Base-by-base conservation (phyloP, 768 basidiomycete species). In the Boletus rubescentipes region DNA sequence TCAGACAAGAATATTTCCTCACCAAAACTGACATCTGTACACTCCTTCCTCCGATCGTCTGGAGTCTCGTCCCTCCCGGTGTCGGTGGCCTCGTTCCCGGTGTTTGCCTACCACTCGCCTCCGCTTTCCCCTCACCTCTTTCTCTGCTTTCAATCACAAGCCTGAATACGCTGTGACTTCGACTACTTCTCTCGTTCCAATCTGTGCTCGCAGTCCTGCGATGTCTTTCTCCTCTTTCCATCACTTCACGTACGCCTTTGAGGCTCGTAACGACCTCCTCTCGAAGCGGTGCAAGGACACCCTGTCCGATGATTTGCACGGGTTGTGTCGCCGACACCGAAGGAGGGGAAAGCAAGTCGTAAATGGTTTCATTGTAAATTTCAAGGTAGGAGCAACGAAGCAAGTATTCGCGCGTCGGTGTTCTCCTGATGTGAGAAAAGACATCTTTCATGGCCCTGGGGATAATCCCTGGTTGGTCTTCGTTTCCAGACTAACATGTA, bases 181-280 rank as follows among this genome's bases (percentile, higher is more conserved):
- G 79, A 67, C 91, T 93, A 74, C 91, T 94, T 54, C 96, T 75
- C 63, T 94, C 90, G 67, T 99, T 99, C 96, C 96, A 99, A 65
- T 99, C 96, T n/a, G 97, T 99, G 61, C 86, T 91, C 1, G 94
- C 95, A 4, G 94, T 97, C 55, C 93, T 77, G 46, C 96, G 76
- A 63, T 92, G 86, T 4, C 87, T 84, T 67, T 97, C 93, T 5
- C 96, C 96, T 21, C 92, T 76, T 62, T 82, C 79, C 61, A 99
- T 73, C 5, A 98, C 88, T 54, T 91, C 91, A 49, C 85, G 82
- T 14, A 98, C 92, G 36, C 89, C 82, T 61, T 88, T 89, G 29
- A 96, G 75, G 61, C 88, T 89, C 14, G 91, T 93, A n/a, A 98
- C 92, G 2, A 95, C 93, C 66, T 95, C 92, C 67, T 98, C 96